phyloP scores from a whole-genome alignment of 768 basidiomycete genomes.

The Amanita molliuscula region DNA sequence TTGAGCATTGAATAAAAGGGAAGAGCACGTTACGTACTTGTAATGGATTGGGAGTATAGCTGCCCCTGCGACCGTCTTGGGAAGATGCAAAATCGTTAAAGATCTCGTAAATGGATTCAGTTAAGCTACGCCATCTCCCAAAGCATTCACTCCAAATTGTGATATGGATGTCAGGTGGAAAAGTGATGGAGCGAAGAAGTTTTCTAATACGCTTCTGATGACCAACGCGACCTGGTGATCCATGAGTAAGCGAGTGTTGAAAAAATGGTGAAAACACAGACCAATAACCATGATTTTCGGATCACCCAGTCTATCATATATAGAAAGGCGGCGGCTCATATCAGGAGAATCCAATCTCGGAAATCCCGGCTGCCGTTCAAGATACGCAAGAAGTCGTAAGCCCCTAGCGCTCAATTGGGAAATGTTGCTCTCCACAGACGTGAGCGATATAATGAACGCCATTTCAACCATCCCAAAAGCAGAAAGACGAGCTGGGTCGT shows the following conservation, averaged over 20 bases:
- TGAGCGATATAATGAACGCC: slow-evolving; percentile 59
- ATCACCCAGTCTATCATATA: slow-evolving; percentile 75
- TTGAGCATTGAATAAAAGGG: neutral
- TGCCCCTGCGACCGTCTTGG: slow-evolving; percentile 18
- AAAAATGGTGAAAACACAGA: slow-evolving; percentile 20
- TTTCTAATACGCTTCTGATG: slow-evolving; percentile 76
- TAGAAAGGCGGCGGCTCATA: slow-evolving; percentile 56
- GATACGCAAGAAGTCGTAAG: slow-evolving; percentile 56
- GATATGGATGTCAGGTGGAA: slow-evolving; percentile 55
- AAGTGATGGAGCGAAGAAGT: slow-evolving; percentile 52
- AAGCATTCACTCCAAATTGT: slow-evolving; percentile 82
- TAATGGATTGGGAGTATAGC: slow-evolving; percentile 14
- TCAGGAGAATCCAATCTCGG: slow-evolving; percentile 42
- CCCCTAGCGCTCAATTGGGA: slow-evolving; percentile 61
- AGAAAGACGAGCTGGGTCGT: slow-evolving; percentile 40
- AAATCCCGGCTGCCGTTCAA: slow-evolving; percentile 52
- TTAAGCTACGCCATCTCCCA: slow-evolving; percentile 60
- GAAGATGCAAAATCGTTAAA: slow-evolving; percentile 20
- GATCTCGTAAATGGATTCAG: slow-evolving; percentile 42
- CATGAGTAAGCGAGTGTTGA: neutral
- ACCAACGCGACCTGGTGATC: slow-evolving; percentile 53
- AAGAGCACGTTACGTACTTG: slow-evolving; percentile 17
- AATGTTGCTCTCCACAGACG: slow-evolving; percentile 57
- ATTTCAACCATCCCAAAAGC: slow-evolving; percentile 66
- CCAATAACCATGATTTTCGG: slow-evolving; percentile 61